Conservation (phyloP, 352 stramenopile genomes). For the Thraustochytrium sp. region DNA sequence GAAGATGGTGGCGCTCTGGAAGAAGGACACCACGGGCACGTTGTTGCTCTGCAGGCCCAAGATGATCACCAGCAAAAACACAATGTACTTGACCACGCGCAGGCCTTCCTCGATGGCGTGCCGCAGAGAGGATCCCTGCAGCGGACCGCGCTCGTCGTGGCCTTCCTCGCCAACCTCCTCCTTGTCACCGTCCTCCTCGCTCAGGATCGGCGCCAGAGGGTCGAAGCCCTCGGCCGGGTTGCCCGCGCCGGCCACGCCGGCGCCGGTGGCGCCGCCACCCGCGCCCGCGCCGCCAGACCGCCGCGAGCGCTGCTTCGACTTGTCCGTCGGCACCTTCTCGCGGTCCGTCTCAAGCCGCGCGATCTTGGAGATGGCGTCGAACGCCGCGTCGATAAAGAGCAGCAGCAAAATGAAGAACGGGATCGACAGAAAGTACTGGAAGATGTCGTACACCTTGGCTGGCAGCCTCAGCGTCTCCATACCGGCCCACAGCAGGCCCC, state of each 20-base stretch:
- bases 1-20: constrained; percentile 24
- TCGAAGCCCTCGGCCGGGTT: not conserved
- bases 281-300: not conserved
- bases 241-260: not conserved
- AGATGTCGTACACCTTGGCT: constrained; percentile 21
- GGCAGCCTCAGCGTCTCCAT: constrained; percentile 1
- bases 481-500: constrained; percentile 15
- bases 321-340: not conserved
- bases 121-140: not conserved
- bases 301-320: not conserved
- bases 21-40: constrained; percentile 11
- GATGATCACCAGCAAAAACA: constrained; percentile 21
- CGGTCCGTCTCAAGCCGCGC: not conserved
- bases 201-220: not conserved
- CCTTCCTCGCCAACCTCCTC: no score
- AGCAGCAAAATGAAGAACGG: constrained; percentile 36
- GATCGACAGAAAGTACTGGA: constrained; percentile 22
- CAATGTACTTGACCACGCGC: constrained; percentile 32
- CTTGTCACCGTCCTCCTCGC: not conserved
- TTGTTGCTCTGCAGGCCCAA: constrained; percentile 29
- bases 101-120: constrained; percentile 21
- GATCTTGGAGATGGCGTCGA: not conserved
- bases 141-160: no score
- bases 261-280: not conserved
- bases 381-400: constrained; percentile 3